Base-by-base conservation (phyloP, 495 filamentous ascomycete species). In the Letharia lupina region DNA sequence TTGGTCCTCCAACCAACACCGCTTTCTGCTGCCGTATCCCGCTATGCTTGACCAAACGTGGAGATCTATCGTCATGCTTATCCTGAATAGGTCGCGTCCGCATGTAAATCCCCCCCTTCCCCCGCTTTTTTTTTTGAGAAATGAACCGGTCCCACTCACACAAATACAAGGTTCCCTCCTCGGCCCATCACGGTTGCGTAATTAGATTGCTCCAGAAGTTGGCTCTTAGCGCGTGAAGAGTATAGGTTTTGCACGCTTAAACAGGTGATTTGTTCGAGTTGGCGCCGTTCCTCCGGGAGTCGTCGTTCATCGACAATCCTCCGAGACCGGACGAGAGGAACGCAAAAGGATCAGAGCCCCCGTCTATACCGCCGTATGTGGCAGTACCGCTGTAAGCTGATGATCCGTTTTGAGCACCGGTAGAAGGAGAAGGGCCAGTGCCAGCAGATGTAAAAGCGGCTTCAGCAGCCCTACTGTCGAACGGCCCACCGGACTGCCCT, bases 401-500 rank as follows among this genome's bases (percentile, higher is more conserved):
- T 33, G 80, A 83, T 47, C 82, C 83, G 68, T 86, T 86, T 18
- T 81, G 77, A 60, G 76, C 77, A 63, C 78, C 81, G 52, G 78
- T 77, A 40, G 82, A 83, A 20, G 79, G 75, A 56, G 77, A 76
- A 64, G 86, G 85, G 50, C 85, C 87, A 72, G 89, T 91, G 71
- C 88, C 86, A 42, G 91, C 93, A 28, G 89, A 90, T 64, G 89
- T 87, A 78, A 96, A 96, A 28, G 92, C 93, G 20, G 91, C 90
- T 80, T 96, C 93, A 41, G 90, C 88, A 56, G 91, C 90, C 42
- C 94, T 89, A 78, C 93, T 95, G 73, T 96, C 93, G 71, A 98
- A 98, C 2, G 92, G 89, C 44, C 90, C 88, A 52, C 89, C 88
- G 61, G 92, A 94, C 74, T 91, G 89, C 40, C 88, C 73, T 9